These are phyloP conservation scores for Saitozyma sp. DNA, from an alignment of 768 basidiomycete species.

Conservation along the genomic window DNA sequence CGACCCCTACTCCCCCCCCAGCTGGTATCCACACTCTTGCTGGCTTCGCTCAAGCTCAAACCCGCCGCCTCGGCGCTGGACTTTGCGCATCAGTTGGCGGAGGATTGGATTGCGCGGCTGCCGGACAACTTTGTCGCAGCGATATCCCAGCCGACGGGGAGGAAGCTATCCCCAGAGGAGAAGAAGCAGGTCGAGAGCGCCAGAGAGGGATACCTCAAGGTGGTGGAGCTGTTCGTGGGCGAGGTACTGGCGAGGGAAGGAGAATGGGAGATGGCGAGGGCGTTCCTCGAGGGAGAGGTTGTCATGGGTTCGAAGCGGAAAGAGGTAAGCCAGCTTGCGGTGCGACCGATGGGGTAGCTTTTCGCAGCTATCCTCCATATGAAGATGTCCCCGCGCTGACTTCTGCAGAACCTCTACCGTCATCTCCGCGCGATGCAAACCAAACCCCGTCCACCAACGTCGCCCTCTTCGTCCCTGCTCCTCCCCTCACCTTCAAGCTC, in stretches of 20 bases:
- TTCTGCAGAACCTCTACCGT: constrained; percentile 26
- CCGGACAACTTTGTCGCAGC: constrained; percentile 27
- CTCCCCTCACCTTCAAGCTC: constrained; percentile 17
- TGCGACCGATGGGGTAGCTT: neutral
- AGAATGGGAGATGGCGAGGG: constrained; percentile 47
- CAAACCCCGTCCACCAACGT: constrained; percentile 1
- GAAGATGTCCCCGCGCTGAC: neutral
- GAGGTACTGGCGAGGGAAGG: constrained; percentile 41
- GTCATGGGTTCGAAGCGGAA: constrained; percentile 43
- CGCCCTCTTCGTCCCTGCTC: constrained; percentile 2
- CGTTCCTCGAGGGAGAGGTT: constrained; percentile 39
- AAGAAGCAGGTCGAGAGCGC: constrained; percentile 28
- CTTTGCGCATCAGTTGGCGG: constrained; percentile 30
- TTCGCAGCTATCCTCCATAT: neutral
- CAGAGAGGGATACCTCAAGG: constrained; percentile 42
- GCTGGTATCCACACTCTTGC: constrained; percentile 36
- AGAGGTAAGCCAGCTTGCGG: constrained; percentile 29
- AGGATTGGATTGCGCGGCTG: constrained; percentile 33
- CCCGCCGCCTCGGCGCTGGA: constrained; percentile 17
- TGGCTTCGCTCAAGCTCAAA: constrained; percentile 38
- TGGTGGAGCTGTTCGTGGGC: constrained; percentile 43
- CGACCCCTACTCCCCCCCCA: constrained; percentile 25
- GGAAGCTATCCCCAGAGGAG: constrained; percentile 1
- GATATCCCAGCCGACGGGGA: constrained; percentile 12
- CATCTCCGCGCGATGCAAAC: constrained; percentile 31